Evolutionary conservation across 805 yeast species (phyloP).

Genomic region (Kuraishia borneana): DNA sequence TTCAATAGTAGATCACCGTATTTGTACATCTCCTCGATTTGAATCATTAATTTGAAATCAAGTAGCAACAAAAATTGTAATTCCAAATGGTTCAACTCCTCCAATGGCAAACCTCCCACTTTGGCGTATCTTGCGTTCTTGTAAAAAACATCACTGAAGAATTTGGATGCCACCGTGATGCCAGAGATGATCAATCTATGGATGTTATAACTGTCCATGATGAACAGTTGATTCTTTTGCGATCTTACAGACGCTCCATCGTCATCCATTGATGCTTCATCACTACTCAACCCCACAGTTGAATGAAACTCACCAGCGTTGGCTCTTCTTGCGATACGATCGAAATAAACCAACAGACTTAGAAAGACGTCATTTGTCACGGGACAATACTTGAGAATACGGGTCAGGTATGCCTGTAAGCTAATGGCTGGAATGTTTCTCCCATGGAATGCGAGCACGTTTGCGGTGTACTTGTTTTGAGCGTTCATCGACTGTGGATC

Average conservation of each 20-base stretch:
- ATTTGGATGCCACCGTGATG: conserved; percentile 89
- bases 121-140: conserved; percentile 91
- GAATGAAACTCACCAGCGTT: conserved; percentile 31
- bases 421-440: conserved; percentile 94
- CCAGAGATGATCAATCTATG: conserved; percentile 92
- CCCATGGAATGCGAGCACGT: conserved; percentile 87
- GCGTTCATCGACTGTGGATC: conserved; percentile 11
- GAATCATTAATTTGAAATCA: conserved; percentile 80
- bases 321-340: conserved; percentile 80
- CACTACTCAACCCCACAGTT: conserved; percentile 8
- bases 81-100: conserved; percentile 87
- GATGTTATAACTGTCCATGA: conserved; percentile 92
- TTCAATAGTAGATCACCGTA: conserved; percentile 79
- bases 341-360: conserved; percentile 85
- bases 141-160: conserved; percentile 89
- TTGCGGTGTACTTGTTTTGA: conserved; percentile 44
- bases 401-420: conserved; percentile 75
- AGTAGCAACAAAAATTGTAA: conserved; percentile 74
- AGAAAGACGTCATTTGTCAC: conserved; percentile 96
- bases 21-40: conserved; percentile 80
- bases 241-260: conserved; percentile 6
- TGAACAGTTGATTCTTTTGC: conserved; percentile 48
- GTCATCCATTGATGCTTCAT: conserved; percentile 11
- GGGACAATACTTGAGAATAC: conserved; percentile 94
- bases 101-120: conserved; percentile 90